Conservation (phyloP, 805 yeast species). For the Brettanomyces nanus region DNA sequence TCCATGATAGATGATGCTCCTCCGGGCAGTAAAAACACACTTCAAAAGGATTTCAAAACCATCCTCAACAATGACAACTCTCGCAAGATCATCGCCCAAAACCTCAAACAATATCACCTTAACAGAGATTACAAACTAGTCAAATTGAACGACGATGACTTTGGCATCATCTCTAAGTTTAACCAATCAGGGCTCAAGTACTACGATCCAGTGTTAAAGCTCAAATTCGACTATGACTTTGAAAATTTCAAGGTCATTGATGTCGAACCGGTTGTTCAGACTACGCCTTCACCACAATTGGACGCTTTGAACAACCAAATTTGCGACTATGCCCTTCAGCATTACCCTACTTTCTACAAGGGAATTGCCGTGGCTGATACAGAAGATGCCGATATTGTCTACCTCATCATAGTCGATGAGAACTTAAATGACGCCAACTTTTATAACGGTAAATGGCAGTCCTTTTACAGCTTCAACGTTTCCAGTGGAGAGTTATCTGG, state of each 20-base stretch:
- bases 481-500: slow-evolving; percentile 37
- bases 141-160: slow-evolving; percentile 14
- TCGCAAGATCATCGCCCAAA: slow-evolving; percentile 17
- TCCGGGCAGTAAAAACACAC: slow-evolving; percentile 40
- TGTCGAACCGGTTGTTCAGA: slow-evolving; percentile 31
- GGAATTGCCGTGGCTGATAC: slow-evolving; percentile 29
- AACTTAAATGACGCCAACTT: slow-evolving; percentile 67
- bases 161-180: slow-evolving; percentile 38
- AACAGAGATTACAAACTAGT: slow-evolving; percentile 26
- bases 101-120: slow-evolving; percentile 20
- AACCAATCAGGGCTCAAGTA: slow-evolving; percentile 45
- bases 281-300: slow-evolving; percentile 11
- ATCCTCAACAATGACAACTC: slow-evolving; percentile 21
- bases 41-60: slow-evolving; percentile 21
- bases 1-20: slow-evolving; percentile 43
- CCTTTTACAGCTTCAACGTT: slow-evolving; percentile 44
- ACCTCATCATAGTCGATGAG: slow-evolving; percentile 59
- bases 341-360: slow-evolving; percentile 55
- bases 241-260: slow-evolving; percentile 40
- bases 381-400: slow-evolving; percentile 25
- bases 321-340: slow-evolving; percentile 48
- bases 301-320: slow-evolving; percentile 23
- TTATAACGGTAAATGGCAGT: slow-evolving; percentile 86
- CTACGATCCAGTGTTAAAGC: slow-evolving; percentile 41
- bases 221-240: slow-evolving; percentile 54